Percentiles rank a stretch among this genome's conserved stretches.
Evolutionary conservation across 768 basidiomycete species (phyloP).

Genomic region (Floccularia luteovirens): DNA sequence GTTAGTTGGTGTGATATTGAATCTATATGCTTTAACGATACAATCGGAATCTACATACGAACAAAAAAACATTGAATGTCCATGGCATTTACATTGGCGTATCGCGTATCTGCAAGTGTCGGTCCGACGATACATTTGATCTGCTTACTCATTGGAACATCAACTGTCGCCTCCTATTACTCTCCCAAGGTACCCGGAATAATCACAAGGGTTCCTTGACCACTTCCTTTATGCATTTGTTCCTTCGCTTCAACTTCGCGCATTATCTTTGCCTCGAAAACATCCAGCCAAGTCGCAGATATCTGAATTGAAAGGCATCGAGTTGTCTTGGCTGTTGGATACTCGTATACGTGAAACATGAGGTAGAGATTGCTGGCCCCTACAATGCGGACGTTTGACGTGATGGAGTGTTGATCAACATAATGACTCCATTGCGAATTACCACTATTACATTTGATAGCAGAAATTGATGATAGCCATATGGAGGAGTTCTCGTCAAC

Average conservation of each 20-base stretch:
- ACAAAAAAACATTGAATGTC: no score
- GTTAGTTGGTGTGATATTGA: no score
- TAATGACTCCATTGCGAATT: slow-evolving; percentile 13
- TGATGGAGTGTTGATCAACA: slow-evolving; percentile 10
- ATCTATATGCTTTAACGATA: no score
- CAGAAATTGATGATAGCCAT: slow-evolving; percentile 10
- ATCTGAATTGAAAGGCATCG: slow-evolving; percentile 12
- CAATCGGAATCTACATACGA: no score
- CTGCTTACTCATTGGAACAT: no score
- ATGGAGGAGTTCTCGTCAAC: slow-evolving; percentile 8
- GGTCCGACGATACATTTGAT: no score
- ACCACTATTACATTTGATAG: slow-evolving; percentile 12
- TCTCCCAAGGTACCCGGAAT: no score
- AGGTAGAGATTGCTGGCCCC: slow-evolving; percentile 9
- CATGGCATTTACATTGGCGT: no score
- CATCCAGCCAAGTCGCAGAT: slow-evolving; percentile 10
- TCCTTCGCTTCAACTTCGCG: slow-evolving; percentile 5
- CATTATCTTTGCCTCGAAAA: slow-evolving; percentile 6
- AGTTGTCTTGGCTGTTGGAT: slow-evolving; percentile 8
- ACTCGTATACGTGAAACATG: slow-evolving; percentile 12
- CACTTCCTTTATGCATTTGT: no score
- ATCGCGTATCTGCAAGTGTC: no score
- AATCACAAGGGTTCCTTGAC: no score
- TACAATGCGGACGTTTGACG: slow-evolving; percentile 11
- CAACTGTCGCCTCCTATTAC: no score